phyloP scores from a whole-genome alignment of 2,329 filamentous ascomycete genomes.

The Talaromyces sp. region DNA sequence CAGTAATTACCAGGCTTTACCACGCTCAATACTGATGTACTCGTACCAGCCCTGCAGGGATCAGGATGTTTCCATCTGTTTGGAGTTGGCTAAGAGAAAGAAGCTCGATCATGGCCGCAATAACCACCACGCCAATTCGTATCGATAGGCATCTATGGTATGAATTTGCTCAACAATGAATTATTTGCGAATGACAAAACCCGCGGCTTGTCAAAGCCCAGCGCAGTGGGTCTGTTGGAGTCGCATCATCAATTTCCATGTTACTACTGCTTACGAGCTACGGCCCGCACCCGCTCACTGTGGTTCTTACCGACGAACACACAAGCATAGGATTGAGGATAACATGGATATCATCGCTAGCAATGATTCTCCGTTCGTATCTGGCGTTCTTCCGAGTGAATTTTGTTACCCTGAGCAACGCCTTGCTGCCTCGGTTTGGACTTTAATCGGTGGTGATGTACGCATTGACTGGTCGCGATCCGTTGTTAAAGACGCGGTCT shows the following conservation, averaged over 20 bases:
- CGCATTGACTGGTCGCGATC: constrained; percentile 5
- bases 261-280: neutral
- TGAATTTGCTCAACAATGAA: neutral
- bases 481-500: constrained; percentile 6
- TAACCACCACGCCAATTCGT: neutral
- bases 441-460: neutral
- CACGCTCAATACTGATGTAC: constrained; percentile 1
- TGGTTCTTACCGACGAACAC: neutral
- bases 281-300: constrained; percentile 6
- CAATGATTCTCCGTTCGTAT: neutral
- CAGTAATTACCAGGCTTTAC: neutral
- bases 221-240: constrained; percentile 2
- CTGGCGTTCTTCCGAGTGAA: neutral
- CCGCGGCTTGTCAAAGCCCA: neutral
- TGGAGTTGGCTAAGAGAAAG: neutral
- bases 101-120: neutral
- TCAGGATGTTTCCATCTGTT: neutral
- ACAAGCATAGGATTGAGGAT: neutral
- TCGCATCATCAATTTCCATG: constrained; percentile 2
- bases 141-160: neutral
- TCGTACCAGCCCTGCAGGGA: neutral
- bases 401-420: neutral
- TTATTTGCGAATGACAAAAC: neutral
- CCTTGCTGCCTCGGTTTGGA: neutral
- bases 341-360: neutral